Conservation (phyloP, 257 asterid species). For the Sherardia arvensis region DNA sequence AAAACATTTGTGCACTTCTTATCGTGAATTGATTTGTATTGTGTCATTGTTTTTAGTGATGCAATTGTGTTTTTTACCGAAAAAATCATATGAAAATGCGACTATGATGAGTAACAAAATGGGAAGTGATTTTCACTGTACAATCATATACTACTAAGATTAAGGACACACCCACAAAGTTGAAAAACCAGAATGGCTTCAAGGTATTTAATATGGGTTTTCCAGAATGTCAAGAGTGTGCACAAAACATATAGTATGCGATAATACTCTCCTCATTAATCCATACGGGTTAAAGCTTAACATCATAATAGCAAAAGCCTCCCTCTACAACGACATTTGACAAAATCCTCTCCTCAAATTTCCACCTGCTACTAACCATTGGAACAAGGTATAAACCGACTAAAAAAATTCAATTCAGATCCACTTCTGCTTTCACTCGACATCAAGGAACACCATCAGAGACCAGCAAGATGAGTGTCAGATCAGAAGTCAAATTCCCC, state of each 20-base stretch:
- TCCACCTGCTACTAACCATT: slow-evolving; percentile 16
- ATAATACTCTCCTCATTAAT: slow-evolving; percentile 5
- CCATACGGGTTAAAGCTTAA: slow-evolving; percentile 4
- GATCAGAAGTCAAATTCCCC: slow-evolving; percentile 85
- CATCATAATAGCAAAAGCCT: slow-evolving; percentile 15
- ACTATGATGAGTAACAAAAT: too few species aligned
- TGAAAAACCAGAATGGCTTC: not conserved
- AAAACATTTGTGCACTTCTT: not conserved
- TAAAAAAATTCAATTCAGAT: slow-evolving; percentile 4
- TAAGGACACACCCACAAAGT: not conserved
- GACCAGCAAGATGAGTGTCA: slow-evolving; percentile 5
- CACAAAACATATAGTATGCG: slow-evolving; percentile 2
- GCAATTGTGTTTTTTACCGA: too few species aligned
- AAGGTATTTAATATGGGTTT: not conserved
- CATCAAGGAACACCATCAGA: not conserved
- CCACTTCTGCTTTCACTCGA: slow-evolving; percentile 14
- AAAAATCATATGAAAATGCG: too few species aligned
- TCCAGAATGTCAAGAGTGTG: slow-evolving; percentile 12
- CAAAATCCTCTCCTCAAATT: slow-evolving; percentile 9
- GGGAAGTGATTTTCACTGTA: not conserved
- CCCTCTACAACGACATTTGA: slow-evolving; percentile 14
- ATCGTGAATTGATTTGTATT: too few species aligned
- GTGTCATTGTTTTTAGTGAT: too few species aligned
- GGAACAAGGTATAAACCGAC: slow-evolving; percentile 20
- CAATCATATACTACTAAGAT: not conserved